Conservation (phyloP, 192 early-diverging fungal genomes). For the Linnemannia hyalina region DNA sequence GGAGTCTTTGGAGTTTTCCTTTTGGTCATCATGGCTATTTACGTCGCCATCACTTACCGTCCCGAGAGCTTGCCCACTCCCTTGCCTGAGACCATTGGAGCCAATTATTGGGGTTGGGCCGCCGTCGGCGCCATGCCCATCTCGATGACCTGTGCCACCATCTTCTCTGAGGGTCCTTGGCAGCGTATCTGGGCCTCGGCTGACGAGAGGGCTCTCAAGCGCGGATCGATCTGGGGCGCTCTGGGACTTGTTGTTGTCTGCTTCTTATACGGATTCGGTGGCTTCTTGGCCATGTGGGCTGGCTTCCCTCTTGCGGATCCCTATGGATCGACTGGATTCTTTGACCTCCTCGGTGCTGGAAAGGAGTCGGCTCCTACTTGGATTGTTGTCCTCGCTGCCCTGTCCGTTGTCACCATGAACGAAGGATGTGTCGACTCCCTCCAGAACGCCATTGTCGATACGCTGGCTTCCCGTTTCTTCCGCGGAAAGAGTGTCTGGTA, state of each 20-base stretch:
- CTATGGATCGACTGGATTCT: constrained; percentile 72
- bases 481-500: constrained; percentile 57
- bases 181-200: constrained; percentile 79
- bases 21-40: constrained; percentile 66
- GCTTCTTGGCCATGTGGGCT: constrained; percentile 77
- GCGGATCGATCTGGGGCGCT: constrained; percentile 68
- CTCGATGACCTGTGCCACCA: constrained; percentile 71
- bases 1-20: constrained; percentile 66
- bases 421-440: constrained; percentile 77
- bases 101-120: constrained; percentile 77
- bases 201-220: constrained; percentile 70
- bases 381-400: constrained; percentile 71
- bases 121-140: constrained; percentile 72
- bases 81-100: constrained; percentile 63
- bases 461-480: constrained; percentile 68
- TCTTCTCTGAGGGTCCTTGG: constrained; percentile 82
- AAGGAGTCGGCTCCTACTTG: constrained; percentile 59
- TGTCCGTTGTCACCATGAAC: constrained; percentile 72
- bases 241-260: constrained; percentile 66
- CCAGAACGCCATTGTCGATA: constrained; percentile 76
- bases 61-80: constrained; percentile 61
- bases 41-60: constrained; percentile 66
- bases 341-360: constrained; percentile 69
- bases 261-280: constrained; percentile 71
- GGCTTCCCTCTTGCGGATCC: constrained; percentile 58